Evolutionary conservation across 306 rosid species (phyloP), one percentile per base, ranked within the genome.

Genomic region (Fagus sylvatica): DNA sequence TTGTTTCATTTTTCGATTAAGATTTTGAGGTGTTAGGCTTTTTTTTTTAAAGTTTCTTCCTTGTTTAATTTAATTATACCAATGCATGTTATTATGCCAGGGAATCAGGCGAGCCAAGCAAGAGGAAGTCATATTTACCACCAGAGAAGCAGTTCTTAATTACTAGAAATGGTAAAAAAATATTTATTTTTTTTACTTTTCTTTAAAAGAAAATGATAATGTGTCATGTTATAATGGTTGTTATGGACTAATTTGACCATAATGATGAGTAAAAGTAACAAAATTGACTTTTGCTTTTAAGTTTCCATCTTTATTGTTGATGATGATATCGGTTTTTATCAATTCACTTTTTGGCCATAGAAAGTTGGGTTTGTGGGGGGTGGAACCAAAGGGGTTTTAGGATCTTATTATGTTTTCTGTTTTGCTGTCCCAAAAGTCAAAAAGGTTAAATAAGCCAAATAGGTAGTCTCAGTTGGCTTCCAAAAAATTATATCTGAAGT

Each of bases 81-180:
- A 22, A 22, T 22, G 28, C 28, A 33, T 84, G 64, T 73, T 59
- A 62, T 62, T 36, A 32, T n/a, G 48, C 1, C 19, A 92, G 99
- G 99, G 99, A 95, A 78, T 88, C 98, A 0, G 99, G 99, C 54
- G 99, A 95, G 56, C 91, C 95, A 40, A 83, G 86, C 88, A 91
- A 93, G 90, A 88, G 97, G 93, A 95, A 95, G 84, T 57, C 97
- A 0, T 95, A 91, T 82, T 87, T 95, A 43, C 99, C 99, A 22
- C 66, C 83, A 3, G 97, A 89, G 49, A 95, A 95, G 79, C 99
- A 93, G 81, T 93, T 91, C 82, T 87, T 95, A 77, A 87, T 95
- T 41, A 92, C 99, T 69, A 89, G 99, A 79, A 95, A 95, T 68
- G 99, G 99, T 95, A 87, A 34, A 74, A 7, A 8, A 0, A 22